These are phyloP conservation scores for Boehmeria nivea DNA, from an alignment of 306 rosid species.

Conservation along the genomic window DNA sequence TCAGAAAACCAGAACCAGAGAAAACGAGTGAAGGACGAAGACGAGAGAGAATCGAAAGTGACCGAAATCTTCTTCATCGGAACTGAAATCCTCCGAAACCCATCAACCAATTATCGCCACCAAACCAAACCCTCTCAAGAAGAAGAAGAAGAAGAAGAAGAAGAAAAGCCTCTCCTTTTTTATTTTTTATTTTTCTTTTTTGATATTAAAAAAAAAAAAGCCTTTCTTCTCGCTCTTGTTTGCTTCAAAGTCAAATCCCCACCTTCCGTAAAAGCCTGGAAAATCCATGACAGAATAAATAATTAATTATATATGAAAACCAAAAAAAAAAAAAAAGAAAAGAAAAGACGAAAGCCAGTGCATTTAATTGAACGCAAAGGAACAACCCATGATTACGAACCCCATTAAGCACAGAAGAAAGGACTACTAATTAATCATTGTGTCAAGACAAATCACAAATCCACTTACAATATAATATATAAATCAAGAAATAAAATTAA, in stretches of 20 bases:
- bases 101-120: conserved; percentile 26
- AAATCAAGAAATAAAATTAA: too few relatives aligned
- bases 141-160: too few relatives aligned
- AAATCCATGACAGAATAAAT: conserved; percentile 36
- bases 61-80: conserved; percentile 38
- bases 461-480: too few relatives aligned
- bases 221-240: background rate
- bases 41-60: conserved; percentile 25
- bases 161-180: too few relatives aligned
- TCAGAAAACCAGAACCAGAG: conserved; percentile 33
- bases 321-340: background rate
- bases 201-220: too few relatives aligned
- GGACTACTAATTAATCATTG: too few relatives aligned
- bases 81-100: conserved; percentile 28
- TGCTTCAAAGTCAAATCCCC: conserved; percentile 58
- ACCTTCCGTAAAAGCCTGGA: conserved; percentile 65
- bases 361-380: conserved; percentile 20
- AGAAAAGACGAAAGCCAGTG: too few relatives aligned
- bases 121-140: conserved; percentile 29
- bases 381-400: conserved; percentile 26
- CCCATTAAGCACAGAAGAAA: conserved; percentile 19
- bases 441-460: too few relatives aligned
- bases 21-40: conserved; percentile 26
- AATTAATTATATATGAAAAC: conserved; percentile 2
- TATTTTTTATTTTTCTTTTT: background rate